These are phyloP conservation scores for Acacia melanoxylon DNA, from an alignment of 306 rosid genomes.

Conservation along the genomic window DNA sequence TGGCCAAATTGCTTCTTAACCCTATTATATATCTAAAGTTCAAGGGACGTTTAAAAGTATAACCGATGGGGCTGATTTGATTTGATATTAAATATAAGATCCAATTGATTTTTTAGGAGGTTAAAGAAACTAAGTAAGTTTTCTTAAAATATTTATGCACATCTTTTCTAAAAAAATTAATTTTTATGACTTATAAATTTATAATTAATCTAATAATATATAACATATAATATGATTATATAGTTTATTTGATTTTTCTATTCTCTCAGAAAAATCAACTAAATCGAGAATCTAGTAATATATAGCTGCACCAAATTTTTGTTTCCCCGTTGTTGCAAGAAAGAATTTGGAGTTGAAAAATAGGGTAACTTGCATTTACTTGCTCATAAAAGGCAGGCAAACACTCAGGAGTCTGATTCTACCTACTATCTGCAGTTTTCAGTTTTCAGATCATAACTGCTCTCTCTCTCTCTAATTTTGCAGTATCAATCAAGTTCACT, in stretches of 20 bases:
- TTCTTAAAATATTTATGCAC: no score
- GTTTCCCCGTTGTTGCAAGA: background rate
- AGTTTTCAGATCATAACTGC: background rate
- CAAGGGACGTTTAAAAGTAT: background rate
- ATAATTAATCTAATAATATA: no score
- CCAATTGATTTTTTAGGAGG: no score
- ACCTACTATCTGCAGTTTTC: slow-evolving; percentile 26
- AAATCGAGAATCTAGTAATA: no score
- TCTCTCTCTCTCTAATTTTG: background rate
- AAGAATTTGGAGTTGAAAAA: slow-evolving; percentile 27
- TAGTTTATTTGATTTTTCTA: no score
- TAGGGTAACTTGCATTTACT: slow-evolving; percentile 26
- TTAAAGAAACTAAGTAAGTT: no score
- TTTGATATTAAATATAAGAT: background rate
- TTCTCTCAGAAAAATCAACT: no score
- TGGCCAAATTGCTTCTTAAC: no score
- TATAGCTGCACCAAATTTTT: background rate
- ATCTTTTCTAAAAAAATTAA: no score
- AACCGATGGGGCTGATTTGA: background rate
- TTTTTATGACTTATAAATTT: no score
- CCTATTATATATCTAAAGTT: background rate
- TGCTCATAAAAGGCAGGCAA: slow-evolving; percentile 31
- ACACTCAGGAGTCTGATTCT: slow-evolving; percentile 10
- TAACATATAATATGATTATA: no score
- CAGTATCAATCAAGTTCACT: background rate